Base-by-base conservation (phyloP, 192 early-diverging fungal genomes). In the Chytriomyces confervae region DNA sequence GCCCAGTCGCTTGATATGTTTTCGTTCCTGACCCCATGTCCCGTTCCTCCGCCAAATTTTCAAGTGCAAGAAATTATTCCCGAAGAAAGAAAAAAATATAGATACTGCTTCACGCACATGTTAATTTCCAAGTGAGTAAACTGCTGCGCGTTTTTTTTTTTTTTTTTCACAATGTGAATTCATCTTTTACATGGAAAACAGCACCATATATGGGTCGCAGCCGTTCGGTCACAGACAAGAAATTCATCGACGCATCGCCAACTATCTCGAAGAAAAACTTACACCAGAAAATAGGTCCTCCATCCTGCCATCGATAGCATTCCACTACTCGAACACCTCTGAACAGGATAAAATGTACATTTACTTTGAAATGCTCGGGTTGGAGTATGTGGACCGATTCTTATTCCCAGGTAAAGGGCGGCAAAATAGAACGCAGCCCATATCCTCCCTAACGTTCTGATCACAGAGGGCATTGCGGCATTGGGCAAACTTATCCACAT, bases 121-220 rank as follows among this genome's bases (percentile, higher is more conserved):
- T n/a, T 74, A 16, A 74, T 79, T 50, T 74, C 51, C 63, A 79
- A 65, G 73, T 75, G 27, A 10, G 70, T 61, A 16, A 18, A 1
- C 10, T 60, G 24, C 24, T 36, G 36, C 36, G 36, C 4, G 36
- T n/a, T 57, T 57, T 20, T 57, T 57, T 57, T n/a, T n/a, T 1
- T 20, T 18, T 57, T 57, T 20, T 57, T 57, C 36, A 72, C 62
- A 8, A 53, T 5, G 1, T 50, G 13, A 20, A n/a, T 1, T 49
- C 27, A 18, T 75, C 36, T 36, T 0, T 36, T 36, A 36, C 36
- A 36, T 36, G 36, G 36, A 36, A 27, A n/a, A 11, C 70, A 75
- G 73, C 43, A 73, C 78, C 11, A 79, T 79, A 61, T 79, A 79
- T 51, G 78, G 72, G n/a, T 79, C 78, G 7, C 78, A 74, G 63